Evolutionary conservation across 768 basidiomycete genomes (phyloP).

Genomic region (Serendipita sp.): DNA sequence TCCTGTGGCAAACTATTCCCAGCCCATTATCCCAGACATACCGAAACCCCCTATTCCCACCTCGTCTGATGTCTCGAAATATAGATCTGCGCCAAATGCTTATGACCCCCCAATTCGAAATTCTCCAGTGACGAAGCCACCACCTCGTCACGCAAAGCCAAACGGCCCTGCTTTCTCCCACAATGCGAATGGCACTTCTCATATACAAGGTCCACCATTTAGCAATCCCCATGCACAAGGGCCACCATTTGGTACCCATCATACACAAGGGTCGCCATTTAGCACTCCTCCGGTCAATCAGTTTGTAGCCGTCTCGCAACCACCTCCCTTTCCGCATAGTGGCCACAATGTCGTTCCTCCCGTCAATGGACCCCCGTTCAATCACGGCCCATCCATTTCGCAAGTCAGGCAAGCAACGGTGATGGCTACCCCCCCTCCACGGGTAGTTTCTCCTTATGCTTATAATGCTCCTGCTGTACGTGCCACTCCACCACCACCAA

Average conservation of each 20-base stretch:
- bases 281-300: background rate
- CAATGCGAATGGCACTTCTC: background rate
- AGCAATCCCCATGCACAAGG: background rate
- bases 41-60: background rate
- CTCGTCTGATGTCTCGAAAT: slow-evolving; percentile 2
- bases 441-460: background rate
- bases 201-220: background rate
- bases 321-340: background rate
- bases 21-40: background rate
- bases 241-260: background rate
- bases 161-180: no score
- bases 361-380: background rate
- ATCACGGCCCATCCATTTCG: background rate
- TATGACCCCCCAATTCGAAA: background rate
- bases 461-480: background rate
- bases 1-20: background rate
- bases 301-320: background rate
- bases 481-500: background rate
- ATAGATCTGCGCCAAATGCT: slow-evolving; percentile 4
- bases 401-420: background rate
- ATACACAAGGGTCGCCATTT: background rate
- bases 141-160: background rate
- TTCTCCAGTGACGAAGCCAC: background rate
- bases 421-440: background rate
- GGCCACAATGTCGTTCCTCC: background rate